A percentile compares a stretch with the other conserved stretches of the same genome.
These are phyloP conservation scores for Xylariaceae sp. DNA, from an alignment of 2,329 filamentous ascomycete genomes.

Conservation along the genomic window DNA sequence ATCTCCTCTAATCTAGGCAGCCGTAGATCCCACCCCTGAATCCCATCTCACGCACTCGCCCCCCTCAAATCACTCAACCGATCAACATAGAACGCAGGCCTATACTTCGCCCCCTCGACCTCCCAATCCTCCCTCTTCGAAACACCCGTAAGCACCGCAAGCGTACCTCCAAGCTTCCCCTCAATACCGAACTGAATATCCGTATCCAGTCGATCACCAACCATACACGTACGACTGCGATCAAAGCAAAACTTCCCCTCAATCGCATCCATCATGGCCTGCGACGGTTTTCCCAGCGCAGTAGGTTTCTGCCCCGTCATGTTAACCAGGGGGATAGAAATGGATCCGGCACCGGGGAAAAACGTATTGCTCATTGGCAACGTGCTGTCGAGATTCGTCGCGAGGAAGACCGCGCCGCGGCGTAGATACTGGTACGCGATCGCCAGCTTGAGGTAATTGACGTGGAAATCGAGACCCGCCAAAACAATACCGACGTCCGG, in stretches of 20 bases:
- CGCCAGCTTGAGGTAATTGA: conserved; percentile 90
- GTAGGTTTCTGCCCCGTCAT: conserved; percentile 66
- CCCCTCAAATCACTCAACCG: conserved; percentile 69
- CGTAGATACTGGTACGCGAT: conserved; percentile 81
- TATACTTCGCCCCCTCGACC: conserved; percentile 59
- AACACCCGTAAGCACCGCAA: conserved; percentile 88
- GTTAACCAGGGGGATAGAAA: conserved; percentile 70
- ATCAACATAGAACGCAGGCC: conserved; percentile 80
- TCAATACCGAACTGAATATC: conserved; percentile 95
- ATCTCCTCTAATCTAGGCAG: neutral
- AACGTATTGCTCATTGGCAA: conserved; percentile 75
- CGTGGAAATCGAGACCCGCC: conserved; percentile 84
- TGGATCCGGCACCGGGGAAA: conserved; percentile 87
- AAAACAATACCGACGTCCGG: conserved; percentile 86
- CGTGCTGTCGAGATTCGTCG: conserved; percentile 89
- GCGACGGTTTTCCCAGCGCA: conserved; percentile 86
- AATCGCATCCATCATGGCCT: conserved; percentile 99
- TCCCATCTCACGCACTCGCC: conserved; percentile 16
- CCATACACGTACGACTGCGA: conserved; percentile 82
- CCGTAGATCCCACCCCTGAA: neutral
- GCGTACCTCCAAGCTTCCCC: conserved; percentile 81
- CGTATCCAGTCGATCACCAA: conserved; percentile 88
- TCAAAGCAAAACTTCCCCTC: conserved; percentile 94
- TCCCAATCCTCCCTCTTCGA: conserved; percentile 79
- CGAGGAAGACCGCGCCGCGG: conserved; percentile 77